Conservation (phyloP, 1,139 yeast genomes). For the Candida smagusa region DNA sequence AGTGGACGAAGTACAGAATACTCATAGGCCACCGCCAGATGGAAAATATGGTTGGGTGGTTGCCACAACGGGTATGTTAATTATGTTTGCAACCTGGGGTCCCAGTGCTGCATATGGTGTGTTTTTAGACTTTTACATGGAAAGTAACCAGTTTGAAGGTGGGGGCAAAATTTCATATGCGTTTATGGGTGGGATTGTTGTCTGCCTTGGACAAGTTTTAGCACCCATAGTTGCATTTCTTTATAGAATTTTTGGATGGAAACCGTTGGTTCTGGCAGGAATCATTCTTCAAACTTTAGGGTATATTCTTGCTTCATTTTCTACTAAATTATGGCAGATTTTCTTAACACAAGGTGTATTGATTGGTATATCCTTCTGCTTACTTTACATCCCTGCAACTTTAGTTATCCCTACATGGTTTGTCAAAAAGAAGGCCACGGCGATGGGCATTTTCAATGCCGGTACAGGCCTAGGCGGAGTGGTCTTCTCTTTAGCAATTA, state of each 20-base stretch:
- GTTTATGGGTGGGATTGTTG: constrained; percentile 63
- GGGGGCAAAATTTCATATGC: constrained; percentile 64
- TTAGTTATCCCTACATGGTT: constrained; percentile 64
- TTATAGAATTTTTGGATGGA: constrained; percentile 31
- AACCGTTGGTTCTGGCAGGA: constrained; percentile 45
- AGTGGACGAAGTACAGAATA: neutral
- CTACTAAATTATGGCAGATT: constrained; percentile 59
- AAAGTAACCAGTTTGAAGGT: constrained; percentile 46
- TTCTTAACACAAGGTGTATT: constrained; percentile 67
- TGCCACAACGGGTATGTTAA: constrained; percentile 48
- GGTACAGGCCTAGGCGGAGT: constrained; percentile 66
- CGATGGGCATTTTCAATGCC: constrained; percentile 56
- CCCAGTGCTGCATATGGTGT: constrained; percentile 69
- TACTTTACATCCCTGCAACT: constrained; percentile 59
- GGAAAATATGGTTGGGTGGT: constrained; percentile 73
- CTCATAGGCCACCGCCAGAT: constrained; percentile 53
- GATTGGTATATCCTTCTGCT: constrained; percentile 58
- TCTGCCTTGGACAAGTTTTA: constrained; percentile 54
- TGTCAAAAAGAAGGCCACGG: constrained; percentile 49
- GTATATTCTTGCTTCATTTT: constrained; percentile 60
- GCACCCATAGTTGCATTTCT: constrained; percentile 50
- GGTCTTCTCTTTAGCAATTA: constrained; percentile 47
- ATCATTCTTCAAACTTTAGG: constrained; percentile 51
- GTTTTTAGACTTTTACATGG: constrained; percentile 54
- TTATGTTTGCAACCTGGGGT: constrained; percentile 67